Evolutionary conservation across 179 eudicot genomes (phyloP).

Genomic region (Beta lomatogona): DNA sequence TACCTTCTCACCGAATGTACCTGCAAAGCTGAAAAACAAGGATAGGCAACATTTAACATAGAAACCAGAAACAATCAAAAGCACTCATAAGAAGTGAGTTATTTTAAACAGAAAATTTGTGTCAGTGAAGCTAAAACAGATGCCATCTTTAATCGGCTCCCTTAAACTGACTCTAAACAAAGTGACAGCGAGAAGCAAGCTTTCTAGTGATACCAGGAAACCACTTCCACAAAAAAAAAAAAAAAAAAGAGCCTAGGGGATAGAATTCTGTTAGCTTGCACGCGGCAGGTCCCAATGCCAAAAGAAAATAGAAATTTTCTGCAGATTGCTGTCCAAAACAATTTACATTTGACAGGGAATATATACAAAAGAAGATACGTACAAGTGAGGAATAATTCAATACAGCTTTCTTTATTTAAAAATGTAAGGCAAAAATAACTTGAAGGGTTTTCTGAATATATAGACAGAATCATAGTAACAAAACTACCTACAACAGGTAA

Average conservation of each 20-base stretch:
- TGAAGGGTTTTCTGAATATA: too few relatives aligned
- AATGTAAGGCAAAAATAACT: too few relatives aligned
- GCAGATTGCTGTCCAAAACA: not conserved
- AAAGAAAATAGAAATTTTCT: not conserved
- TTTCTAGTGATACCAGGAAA: not conserved
- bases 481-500: too few relatives aligned
- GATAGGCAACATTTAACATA: slow-evolving; percentile 13
- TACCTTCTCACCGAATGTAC: slow-evolving; percentile 78
- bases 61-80: not conserved
- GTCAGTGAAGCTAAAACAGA: not conserved
- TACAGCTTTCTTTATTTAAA: too few relatives aligned
- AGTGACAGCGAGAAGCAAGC: not conserved
- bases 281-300: not conserved
- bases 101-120: not conserved
- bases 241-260: not conserved
- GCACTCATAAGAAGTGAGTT: not conserved
- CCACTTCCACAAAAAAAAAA: not conserved
- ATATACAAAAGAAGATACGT: not conserved
- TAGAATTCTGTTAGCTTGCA: not conserved
- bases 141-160: not conserved
- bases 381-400: not conserved
- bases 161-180: not conserved
- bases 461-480: too few relatives aligned
- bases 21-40: slow-evolving; percentile 70
- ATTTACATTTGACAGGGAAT: not conserved